These are phyloP conservation scores for Schrenkiella parvula DNA, from an alignment of 345 rosid genomes.

Conservation along the genomic window DNA sequence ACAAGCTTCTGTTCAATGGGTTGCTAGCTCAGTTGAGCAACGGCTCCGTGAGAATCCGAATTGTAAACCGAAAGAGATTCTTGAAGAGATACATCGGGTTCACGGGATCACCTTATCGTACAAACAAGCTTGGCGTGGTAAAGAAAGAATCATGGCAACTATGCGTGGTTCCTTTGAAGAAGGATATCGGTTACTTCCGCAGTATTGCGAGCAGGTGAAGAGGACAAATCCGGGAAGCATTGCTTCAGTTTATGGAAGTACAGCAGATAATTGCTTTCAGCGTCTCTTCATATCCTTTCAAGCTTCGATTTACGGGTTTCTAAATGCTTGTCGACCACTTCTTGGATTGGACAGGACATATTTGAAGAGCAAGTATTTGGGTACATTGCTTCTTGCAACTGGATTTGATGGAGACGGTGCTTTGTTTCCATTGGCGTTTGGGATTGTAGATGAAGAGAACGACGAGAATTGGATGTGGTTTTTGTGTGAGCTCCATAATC, in stretches of 20 bases:
- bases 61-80: conserved; percentile 92
- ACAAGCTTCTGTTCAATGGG: conserved; percentile 99
- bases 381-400: conserved; percentile 90
- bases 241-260: conserved; percentile 82
- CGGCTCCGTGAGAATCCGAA: conserved; percentile 90
- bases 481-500: conserved; percentile 85
- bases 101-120: conserved; percentile 94
- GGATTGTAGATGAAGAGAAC: conserved; percentile 93
- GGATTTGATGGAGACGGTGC: conserved; percentile 98
- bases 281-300: conserved; percentile 95
- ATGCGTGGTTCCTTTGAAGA: conserved; percentile 99
- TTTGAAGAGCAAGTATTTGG: conserved; percentile 89
- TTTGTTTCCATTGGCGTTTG: conserved; percentile 89
- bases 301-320: conserved; percentile 93
- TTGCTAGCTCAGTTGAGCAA: conserved; percentile 90
- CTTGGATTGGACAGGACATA: conserved; percentile 86
- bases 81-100: conserved; percentile 92
- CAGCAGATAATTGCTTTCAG: conserved; percentile 74
- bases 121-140: conserved; percentile 99
- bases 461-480: conserved; percentile 99
- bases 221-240: conserved; percentile 90
- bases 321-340: conserved; percentile 93
- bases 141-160: conserved; percentile 94
- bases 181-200: conserved; percentile 93
- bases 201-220: conserved; percentile 85